Evolutionary conservation across 768 basidiomycete species (phyloP), one percentile per base, ranked within the genome.

Genomic region (Suillus subluteus): DNA sequence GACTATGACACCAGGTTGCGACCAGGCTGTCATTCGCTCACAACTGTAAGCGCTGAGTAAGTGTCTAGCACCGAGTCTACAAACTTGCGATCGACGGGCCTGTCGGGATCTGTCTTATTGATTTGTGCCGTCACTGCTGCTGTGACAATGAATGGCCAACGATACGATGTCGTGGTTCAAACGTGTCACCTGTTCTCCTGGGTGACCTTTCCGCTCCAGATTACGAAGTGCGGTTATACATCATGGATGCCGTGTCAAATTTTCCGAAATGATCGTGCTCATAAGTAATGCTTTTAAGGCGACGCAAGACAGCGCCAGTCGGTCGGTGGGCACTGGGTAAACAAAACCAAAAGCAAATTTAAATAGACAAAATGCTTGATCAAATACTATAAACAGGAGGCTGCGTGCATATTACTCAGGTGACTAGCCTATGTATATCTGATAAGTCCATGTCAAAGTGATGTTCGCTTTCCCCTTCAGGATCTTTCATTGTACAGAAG

Each of bases 201-300:
- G 44, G 37, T 66, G 23, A 56, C 38, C 15, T 26, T 40, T n/a
- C 58, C 44, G 62, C 54, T 41, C 62, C 54, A 37, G 55, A 66
- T n/a, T 46, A 23, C 50, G 65, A 72, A 68, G 56, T 37, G 40
- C 58, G 68, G 76, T 26, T 50, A 75, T 69, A 68, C 67, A 44
- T 72, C 11, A 65, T 67, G 50, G 59, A 4, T 44, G 73, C 76
- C 74, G 43, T 13, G 2, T 4, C 9, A 4, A 54, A 52, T 59
- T 58, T 62, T 67, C 76, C 75, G 75, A 76, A 52, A 69, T 76
- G 73, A 78, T 72, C 75, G 73, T 69, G 68, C 55, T 52, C 30
- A 37, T n/a, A 55, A 30, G 26, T 12, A 11, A 55, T 55, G 54
- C 30, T 32, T 32, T 55, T 55, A 55, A 56, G 32, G 55, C 21